phyloP scores from a whole-genome alignment of 225 moss, liverwort and hornwort genomes.

The Takakia lepidozioides region DNA sequence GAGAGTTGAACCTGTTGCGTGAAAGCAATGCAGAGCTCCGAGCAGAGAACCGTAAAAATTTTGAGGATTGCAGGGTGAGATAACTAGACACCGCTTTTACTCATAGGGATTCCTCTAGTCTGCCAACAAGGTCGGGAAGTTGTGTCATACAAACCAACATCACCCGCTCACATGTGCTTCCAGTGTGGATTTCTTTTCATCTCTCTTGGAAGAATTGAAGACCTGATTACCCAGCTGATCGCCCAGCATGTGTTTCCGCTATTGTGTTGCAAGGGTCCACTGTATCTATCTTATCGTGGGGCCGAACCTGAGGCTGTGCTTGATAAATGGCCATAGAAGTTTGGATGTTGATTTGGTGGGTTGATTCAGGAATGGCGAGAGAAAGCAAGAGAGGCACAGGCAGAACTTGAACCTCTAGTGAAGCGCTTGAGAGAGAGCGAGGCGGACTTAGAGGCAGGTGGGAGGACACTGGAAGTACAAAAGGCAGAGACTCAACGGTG shows the following conservation, averaged over 20 bases:
- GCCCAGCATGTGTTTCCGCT: too few relatives aligned
- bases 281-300: too few relatives aligned
- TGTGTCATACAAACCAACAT: not conserved
- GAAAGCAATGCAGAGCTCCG: conserved; percentile 90
- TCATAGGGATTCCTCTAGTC: too few relatives aligned
- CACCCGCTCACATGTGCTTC: too few relatives aligned
- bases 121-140: too few relatives aligned
- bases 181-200: too few relatives aligned
- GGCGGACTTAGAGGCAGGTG: conserved; percentile 83
- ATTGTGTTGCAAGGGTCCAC: too few relatives aligned
- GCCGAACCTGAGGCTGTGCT: too few relatives aligned
- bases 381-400: conserved; percentile 62
- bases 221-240: too few relatives aligned
- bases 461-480: conserved; percentile 76
- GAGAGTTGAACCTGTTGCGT: conserved; percentile 79
- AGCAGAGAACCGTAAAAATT: conserved; percentile 88
- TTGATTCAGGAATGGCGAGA: conserved; percentile 74
- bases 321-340: too few relatives aligned
- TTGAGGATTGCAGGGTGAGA: conserved; percentile 81
- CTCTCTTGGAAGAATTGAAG: too few relatives aligned
- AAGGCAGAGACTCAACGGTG: conserved; percentile 76
- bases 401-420: conserved; percentile 79
- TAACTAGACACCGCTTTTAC: too few relatives aligned
- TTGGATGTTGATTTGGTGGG: not conserved
- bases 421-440: conserved; percentile 79